Base-by-base conservation (phyloP, 129 eudicot species). In the Flaveria ramosissima region DNA sequence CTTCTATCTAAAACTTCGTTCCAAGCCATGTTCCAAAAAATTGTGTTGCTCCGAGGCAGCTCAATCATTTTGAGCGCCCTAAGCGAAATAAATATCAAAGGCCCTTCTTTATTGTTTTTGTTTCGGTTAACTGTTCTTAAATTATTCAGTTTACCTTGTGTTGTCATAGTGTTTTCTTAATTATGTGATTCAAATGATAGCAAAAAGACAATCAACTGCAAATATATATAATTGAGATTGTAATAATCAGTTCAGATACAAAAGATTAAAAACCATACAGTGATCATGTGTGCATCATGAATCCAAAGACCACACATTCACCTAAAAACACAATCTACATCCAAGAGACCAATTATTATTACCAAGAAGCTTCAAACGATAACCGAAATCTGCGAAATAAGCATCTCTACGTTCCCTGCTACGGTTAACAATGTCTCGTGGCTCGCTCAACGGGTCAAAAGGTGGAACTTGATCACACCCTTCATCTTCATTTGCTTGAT, bases 331-430 rank as follows among this genome's bases (percentile, higher is more conserved):
- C 51, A 43, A 83, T 62, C 17, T 83, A 71, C 68, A 81, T 23
- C 16, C 88, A 78, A 64, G 71, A 80, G 36, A 78, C 84, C 81
- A 78, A 55, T 69, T 82, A 42, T 84, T 77, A 80, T 46, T 79
- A 75, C 80, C 85, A 52, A 86, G 60, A 70, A 84, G 73, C 83
- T 83, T 88, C 76, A 86, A 76, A 7, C 90, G 82, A 62, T 65
- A 82, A 77, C 73, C 77, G 13, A 65, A 61, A 73, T 84, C 88
- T 15, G 80, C 75, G 10, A 73, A 64, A 41, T 70, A 82, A 7
- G 80, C 80, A 9, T 76, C 81, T 66, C 51, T 63, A 24, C 74
- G 88, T 65, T 81, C 90, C 80, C 36, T 19, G 73, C 75, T 77
- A 61, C 63, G 41, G 71, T 59, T 83, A 3, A 63, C 32, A 80